Conservation (phyloP, 148 eudicot species). For the Camellia granthamiana region DNA sequence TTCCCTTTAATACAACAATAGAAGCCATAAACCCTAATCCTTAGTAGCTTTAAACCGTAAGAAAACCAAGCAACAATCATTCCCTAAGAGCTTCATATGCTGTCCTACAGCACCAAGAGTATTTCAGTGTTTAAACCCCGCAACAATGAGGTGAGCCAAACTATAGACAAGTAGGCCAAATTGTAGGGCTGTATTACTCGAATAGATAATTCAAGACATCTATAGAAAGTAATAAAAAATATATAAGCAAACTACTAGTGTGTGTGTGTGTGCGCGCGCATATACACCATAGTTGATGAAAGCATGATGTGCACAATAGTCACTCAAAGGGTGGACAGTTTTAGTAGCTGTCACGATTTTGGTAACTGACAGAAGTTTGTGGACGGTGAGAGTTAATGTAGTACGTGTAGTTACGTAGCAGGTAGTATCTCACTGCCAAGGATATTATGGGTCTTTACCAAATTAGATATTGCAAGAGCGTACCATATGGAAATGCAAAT, state of each 20-base stretch:
- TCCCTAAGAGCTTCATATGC: background rate
- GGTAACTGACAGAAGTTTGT: background rate
- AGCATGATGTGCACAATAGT: background rate
- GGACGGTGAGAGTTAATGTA: slow-evolving; percentile 1
- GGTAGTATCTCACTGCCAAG: background rate
- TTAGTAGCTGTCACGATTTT: background rate
- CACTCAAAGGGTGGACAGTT: background rate
- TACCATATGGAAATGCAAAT: background rate
- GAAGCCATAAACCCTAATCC: background rate
- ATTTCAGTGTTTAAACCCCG: background rate
- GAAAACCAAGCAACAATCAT: background rate
- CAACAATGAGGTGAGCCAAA: background rate
- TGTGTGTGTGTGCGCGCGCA: background rate
- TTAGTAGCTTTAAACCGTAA: background rate
- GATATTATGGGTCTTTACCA: background rate
- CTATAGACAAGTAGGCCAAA: background rate
- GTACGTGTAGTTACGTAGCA: background rate
- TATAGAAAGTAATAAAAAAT: background rate
- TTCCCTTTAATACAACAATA: background rate
- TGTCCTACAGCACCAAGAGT: background rate
- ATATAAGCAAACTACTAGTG: background rate
- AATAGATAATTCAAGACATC: background rate
- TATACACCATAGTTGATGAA: background rate
- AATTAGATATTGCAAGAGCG: too few relatives aligned
- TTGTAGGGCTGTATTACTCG: background rate